Base-by-base conservation (phyloP, 805 yeast species). In the Hanseniaspora lindneri region DNA sequence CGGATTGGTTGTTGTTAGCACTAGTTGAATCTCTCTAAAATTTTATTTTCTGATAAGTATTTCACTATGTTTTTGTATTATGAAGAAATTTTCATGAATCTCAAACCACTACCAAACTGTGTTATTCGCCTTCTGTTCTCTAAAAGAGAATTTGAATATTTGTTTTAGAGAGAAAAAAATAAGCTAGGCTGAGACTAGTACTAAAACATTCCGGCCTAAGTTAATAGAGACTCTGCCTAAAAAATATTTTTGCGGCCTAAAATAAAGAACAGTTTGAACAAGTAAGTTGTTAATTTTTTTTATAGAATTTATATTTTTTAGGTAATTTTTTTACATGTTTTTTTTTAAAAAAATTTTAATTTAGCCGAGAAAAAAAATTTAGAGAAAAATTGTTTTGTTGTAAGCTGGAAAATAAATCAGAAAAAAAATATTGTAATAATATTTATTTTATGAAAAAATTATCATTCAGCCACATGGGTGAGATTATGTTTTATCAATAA, bases 1-100 rank as follows among this genome's bases (percentile, higher is more conserved):
- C 35, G 43, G 42, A 39, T 46, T 46, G 43, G 43, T 37, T 41
- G 43, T n/a, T n/a, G n/a, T n/a, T n/a, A n/a, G n/a, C n/a, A n/a
- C n/a, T n/a, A n/a, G n/a, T n/a, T n/a, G n/a, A n/a, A n/a, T n/a
- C n/a, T n/a, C n/a, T n/a, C n/a, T n/a, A n/a, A n/a, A n/a, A n/a
- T n/a, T n/a, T n/a, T n/a, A n/a, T n/a, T n/a, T n/a, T n/a, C n/a
- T n/a, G n/a, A n/a, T n/a, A n/a, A n/a, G n/a, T n/a, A n/a, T n/a
- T n/a, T n/a, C n/a, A n/a, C n/a, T n/a, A n/a, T n/a, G n/a, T n/a
- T n/a, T n/a, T n/a, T n/a, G n/a, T n/a, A n/a, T n/a, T n/a, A n/a
- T n/a, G n/a, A 9, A 8, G 7, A 35, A 11, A n/a, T 33, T 16
- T 35, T 33, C 21, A 33, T 13, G 21, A 33, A 33, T 7, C 19